These are phyloP conservation scores for Exophiala sp. DNA, from an alignment of 2,329 filamentous ascomycete genomes.

Conservation along the genomic window DNA sequence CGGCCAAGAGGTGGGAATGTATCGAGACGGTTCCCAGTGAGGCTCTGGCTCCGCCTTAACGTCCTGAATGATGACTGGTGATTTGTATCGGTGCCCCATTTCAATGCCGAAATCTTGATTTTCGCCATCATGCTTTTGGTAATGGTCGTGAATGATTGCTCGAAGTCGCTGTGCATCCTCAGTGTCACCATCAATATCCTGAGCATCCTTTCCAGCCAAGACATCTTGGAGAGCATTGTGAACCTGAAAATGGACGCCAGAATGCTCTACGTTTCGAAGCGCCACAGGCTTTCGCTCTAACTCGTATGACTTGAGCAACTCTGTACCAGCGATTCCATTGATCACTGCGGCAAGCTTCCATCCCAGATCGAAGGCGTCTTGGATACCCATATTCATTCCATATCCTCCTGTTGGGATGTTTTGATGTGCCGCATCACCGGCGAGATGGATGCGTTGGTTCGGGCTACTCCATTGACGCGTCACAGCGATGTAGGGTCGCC, in stretches of 20 bases:
- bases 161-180: constrained; percentile 4
- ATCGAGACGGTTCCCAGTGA: constrained; percentile 3
- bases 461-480: constrained; percentile 26
- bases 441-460: constrained; percentile 29
- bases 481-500: constrained; percentile 31
- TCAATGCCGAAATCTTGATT: constrained; percentile 28
- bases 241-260: constrained; percentile 12
- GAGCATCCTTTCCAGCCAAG: not conserved
- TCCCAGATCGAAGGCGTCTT: constrained; percentile 35
- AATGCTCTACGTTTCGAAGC: constrained; percentile 28
- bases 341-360: constrained; percentile 36
- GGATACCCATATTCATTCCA: constrained; percentile 38
- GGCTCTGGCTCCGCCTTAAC: not conserved
- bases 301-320: constrained; percentile 31
- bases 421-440: constrained; percentile 36
- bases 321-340: constrained; percentile 27
- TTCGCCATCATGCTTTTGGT: constrained; percentile 13
- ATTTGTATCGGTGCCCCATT: constrained; percentile 23
- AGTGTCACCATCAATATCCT: not conserved
- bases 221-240: constrained; percentile 1
- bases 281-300: constrained; percentile 32
- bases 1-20: constrained; percentile 14
- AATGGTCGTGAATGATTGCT: constrained; percentile 1
- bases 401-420: constrained; percentile 37
- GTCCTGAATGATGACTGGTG: constrained; percentile 20